A percentile compares a stretch with the other conserved stretches of the same genome.
These are phyloP conservation scores for Hemileccinum rubropunctum DNA, from an alignment of 768 basidiomycete species.

Conservation along the genomic window DNA sequence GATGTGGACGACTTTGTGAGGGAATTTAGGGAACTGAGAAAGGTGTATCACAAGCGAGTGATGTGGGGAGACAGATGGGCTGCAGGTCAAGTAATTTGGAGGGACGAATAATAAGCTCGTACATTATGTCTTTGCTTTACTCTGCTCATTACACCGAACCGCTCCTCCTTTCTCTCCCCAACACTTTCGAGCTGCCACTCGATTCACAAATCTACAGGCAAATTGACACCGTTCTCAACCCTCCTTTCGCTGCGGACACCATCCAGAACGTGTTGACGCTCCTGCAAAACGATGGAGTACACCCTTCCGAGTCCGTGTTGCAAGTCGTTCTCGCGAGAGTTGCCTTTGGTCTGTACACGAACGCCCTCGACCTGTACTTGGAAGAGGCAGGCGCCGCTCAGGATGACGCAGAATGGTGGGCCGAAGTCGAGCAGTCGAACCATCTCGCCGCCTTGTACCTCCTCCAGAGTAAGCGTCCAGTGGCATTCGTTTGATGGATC, in stretches of 20 bases:
- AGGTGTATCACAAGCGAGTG: conserved; percentile 89
- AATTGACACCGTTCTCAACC: conserved; percentile 20
- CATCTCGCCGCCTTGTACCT: conserved; percentile 60
- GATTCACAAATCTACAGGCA: conserved; percentile 11
- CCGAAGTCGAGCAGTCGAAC: conserved; percentile 59
- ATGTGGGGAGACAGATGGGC: conserved; percentile 91
- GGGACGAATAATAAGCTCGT: no score
- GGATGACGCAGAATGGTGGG: conserved; percentile 85
- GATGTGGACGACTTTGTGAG: conserved; percentile 86
- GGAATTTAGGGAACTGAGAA: conserved; percentile 83
- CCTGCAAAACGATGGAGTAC: conserved; percentile 13
- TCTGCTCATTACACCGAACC: conserved; percentile 28
- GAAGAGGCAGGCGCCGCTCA: conserved; percentile 69
- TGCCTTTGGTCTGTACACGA: conserved; percentile 57
- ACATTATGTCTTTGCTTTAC: conserved; percentile 21
- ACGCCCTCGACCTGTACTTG: conserved; percentile 63
- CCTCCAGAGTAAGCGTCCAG: conserved; percentile 63
- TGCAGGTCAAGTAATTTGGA: conserved; percentile 82
- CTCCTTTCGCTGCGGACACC: conserved; percentile 17
- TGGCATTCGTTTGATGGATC: not conserved
- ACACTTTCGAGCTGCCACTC: conserved; percentile 8
- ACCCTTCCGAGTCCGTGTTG: conserved; percentile 6
- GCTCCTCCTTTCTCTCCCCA: conserved; percentile 20
- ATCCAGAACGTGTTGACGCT: conserved; percentile 14
- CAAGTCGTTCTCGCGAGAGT: conserved; percentile 48